Base-by-base conservation (phyloP, 1,284 basidiomycete species). In the Pholiota adiposa region DNA sequence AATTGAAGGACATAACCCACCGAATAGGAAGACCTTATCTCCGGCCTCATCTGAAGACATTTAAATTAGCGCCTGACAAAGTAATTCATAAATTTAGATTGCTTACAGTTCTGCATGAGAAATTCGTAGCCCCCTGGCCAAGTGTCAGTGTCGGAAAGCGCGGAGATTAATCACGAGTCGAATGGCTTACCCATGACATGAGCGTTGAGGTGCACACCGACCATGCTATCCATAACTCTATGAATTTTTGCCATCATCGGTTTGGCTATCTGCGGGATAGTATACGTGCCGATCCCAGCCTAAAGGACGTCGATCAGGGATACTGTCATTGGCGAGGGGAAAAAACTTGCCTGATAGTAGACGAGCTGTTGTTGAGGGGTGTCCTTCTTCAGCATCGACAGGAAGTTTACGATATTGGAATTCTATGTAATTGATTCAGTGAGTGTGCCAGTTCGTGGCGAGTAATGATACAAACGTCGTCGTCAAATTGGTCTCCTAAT, bases 391-490 rank as follows among this genome's bases (percentile, higher is more conserved):
- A 89, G 73, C 53, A 87, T 74, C 8, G 79, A 76, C 68, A 85
- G 85, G 56, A 89, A 78, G 62, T 86, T 85, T 59, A 89, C 83
- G 48, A 88, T 82, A 60, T 89, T 88, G 11, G 86, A 83, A 65
- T 87, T 86, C 85, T 87, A 61, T n/a, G 0, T 14, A 6, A 58
- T 31, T 4, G 5, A 11, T 31, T 31, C 29, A 31, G 11, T 31
- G 4, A 31, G 11, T 31, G 29, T 31, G 29, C 14, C 33, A 3
- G 29, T 16, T 31, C 27, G 40, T 4, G 49, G 8, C 12, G 31
- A 48, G 4, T 31, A 58, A 12, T 27, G 25, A 9, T 18, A 73
- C 80, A 53, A 59, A 84, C 83, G 66, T 83, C 82, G 14, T 75
- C 72, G 64, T 85, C 82, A 60, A 84, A 86, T 60, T 82, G 79